A percentile compares a stretch with the other conserved stretches of the same genome.
phyloP scores from a whole-genome alignment of 23 red algal species.

The Gracilaria domingensis region DNA sequence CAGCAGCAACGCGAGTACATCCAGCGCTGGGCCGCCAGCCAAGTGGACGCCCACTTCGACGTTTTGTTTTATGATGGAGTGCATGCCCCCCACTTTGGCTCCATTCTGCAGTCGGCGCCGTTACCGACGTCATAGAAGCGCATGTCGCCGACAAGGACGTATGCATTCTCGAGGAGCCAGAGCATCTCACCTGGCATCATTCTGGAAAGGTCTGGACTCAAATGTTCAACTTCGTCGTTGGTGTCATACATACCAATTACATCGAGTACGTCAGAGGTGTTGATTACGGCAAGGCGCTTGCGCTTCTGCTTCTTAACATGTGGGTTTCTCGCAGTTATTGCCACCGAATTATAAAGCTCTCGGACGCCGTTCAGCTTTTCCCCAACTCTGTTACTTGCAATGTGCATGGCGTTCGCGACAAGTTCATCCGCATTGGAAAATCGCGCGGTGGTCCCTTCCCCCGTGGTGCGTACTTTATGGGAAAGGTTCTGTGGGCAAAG shows the following conservation, averaged over 20 bases:
- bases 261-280: slow-evolving; percentile 60
- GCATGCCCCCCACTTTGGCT: slow-evolving; percentile 59
- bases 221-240: slow-evolving; percentile 72
- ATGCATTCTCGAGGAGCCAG: slow-evolving; percentile 88
- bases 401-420: slow-evolving; percentile 80
- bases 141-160: slow-evolving; percentile 42
- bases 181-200: slow-evolving; percentile 92
- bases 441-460: slow-evolving; percentile 22
- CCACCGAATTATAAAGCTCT: slow-evolving; percentile 87
- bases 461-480: slow-evolving; percentile 79
- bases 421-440: slow-evolving; percentile 70
- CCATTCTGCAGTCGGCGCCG: slow-evolving; percentile 76
- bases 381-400: slow-evolving; percentile 75
- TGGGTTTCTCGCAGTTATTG: slow-evolving; percentile 77
- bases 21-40: slow-evolving; percentile 34
- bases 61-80: slow-evolving; percentile 80
- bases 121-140: slow-evolving; percentile 54
- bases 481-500: slow-evolving; percentile 86
- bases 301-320: slow-evolving; percentile 72
- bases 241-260: slow-evolving; percentile 91
- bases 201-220: slow-evolving; percentile 65
- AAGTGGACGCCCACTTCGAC: slow-evolving; percentile 23
- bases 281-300: slow-evolving; percentile 35
- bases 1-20: slow-evolving; percentile 58
- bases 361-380: slow-evolving; percentile 79